These are phyloP conservation scores for Suillus tomentosus DNA, from an alignment of 768 basidiomycete genomes.

Conservation along the genomic window DNA sequence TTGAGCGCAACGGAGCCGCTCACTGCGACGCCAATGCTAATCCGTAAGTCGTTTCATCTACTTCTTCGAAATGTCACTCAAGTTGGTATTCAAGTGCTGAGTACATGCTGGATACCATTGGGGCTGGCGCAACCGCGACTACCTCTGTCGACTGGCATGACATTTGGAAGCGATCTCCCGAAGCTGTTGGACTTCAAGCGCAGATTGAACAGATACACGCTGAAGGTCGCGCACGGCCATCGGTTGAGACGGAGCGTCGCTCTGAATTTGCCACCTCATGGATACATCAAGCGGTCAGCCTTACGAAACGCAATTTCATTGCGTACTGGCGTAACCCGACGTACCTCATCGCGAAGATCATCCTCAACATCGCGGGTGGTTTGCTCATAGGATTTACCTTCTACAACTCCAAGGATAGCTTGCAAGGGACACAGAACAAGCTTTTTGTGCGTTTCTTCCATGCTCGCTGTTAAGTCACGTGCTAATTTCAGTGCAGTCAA, in stretches of 20 bases:
- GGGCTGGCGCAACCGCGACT: slow-evolving; percentile 53
- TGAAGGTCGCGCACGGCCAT: slow-evolving; percentile 34
- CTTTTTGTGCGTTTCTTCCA: slow-evolving; percentile 37
- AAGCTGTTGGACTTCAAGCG: slow-evolving; percentile 37
- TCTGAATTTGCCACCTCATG: slow-evolving; percentile 42
- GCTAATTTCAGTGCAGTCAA: slow-evolving; percentile 35
- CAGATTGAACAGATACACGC: slow-evolving; percentile 47
- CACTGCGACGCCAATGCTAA: slow-evolving; percentile 23
- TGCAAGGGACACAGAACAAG: slow-evolving; percentile 45
- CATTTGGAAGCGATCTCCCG: slow-evolving; percentile 47
- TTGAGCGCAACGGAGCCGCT: slow-evolving; percentile 25
- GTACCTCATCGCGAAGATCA: slow-evolving; percentile 42
- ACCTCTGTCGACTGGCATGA: slow-evolving; percentile 50
- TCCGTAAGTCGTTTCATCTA: slow-evolving; percentile 20
- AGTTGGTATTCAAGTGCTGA: slow-evolving; percentile 38
- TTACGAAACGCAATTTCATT: slow-evolving; percentile 34
- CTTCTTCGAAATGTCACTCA: neutral
- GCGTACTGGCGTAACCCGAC: slow-evolving; percentile 44
- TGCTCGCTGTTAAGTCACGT: neutral
- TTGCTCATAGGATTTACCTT: slow-evolving; percentile 47
- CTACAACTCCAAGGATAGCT: slow-evolving; percentile 35
- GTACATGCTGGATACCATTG: slow-evolving; percentile 55
- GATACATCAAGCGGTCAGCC: slow-evolving; percentile 35
- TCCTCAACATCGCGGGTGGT: slow-evolving; percentile 35
- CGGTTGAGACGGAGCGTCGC: slow-evolving; percentile 24